phyloP scores from a whole-genome alignment of 192 early-diverging fungal genomes.

The Dimargaris cristalligena region DNA sequence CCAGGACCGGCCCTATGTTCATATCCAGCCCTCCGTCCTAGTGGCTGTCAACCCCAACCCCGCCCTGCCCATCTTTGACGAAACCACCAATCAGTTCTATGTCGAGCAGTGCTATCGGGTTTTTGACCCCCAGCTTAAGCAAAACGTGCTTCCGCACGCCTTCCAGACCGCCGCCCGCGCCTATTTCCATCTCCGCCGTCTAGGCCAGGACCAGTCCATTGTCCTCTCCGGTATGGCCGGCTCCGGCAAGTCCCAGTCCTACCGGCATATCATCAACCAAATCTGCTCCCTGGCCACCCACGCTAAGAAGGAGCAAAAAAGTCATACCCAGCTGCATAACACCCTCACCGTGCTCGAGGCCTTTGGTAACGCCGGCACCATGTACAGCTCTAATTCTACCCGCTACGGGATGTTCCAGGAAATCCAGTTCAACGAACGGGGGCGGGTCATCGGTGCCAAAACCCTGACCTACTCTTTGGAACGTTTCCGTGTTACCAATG shows the following conservation, averaged over 20 bases:
- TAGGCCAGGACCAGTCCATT: slow-evolving; percentile 47
- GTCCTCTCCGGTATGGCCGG: slow-evolving; percentile 68
- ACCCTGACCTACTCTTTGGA: slow-evolving; percentile 52
- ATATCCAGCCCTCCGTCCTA: slow-evolving; percentile 27
- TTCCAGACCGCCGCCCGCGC: slow-evolving; percentile 52
- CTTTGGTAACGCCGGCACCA: slow-evolving; percentile 55
- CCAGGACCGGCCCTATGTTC: slow-evolving; percentile 31
- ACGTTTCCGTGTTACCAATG: slow-evolving; percentile 35
- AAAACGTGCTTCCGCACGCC: slow-evolving; percentile 32
- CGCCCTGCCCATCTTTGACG: slow-evolving; percentile 23
- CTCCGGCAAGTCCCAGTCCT: slow-evolving; percentile 66
- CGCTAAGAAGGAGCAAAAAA: slow-evolving; percentile 54
- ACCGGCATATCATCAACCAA: slow-evolving; percentile 51
- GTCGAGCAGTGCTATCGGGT: slow-evolving; percentile 35
- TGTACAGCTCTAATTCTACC: slow-evolving; percentile 45
- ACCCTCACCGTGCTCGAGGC: slow-evolving; percentile 57
- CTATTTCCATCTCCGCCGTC: slow-evolving; percentile 47
- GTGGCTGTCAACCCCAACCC: slow-evolving; percentile 32
- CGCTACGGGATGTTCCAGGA: slow-evolving; percentile 69
- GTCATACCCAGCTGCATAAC: slow-evolving; percentile 50
- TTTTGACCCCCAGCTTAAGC: slow-evolving; percentile 14
- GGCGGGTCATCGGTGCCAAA: slow-evolving; percentile 70
- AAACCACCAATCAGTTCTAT: slow-evolving; percentile 29
- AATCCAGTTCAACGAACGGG: slow-evolving; percentile 75
- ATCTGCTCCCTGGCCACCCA: slow-evolving; percentile 57